Conservation (phyloP, 768 basidiomycete species). For the Termitomyces sp. region DNA sequence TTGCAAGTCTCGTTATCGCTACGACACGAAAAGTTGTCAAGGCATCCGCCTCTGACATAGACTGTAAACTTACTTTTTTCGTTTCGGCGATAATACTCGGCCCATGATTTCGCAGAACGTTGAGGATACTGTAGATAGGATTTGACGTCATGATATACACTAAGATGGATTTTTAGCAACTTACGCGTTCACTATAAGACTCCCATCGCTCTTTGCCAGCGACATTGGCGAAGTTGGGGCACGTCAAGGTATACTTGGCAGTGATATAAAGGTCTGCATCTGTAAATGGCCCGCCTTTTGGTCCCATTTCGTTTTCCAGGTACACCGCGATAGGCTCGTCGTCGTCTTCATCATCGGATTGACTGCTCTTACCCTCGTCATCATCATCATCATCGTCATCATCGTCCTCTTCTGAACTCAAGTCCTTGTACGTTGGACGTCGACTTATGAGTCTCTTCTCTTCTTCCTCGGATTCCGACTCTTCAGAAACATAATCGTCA, state of each 20-base stretch:
- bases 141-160: neutral
- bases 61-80: conserved; percentile 36
- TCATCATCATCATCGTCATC: conserved; percentile 22
- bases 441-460: conserved; percentile 15
- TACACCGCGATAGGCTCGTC: conserved; percentile 23
- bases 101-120: conserved; percentile 54
- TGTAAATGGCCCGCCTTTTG: conserved; percentile 40
- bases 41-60: neutral
- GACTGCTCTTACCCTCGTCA: conserved; percentile 14
- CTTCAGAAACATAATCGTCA: conserved; percentile 22
- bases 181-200: conserved; percentile 45
- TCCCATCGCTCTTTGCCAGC: conserved; percentile 47
- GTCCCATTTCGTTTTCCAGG: conserved; percentile 48
- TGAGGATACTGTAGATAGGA: conserved; percentile 39
- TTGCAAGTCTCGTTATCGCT: conserved; percentile 25
- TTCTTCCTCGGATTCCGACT: conserved; percentile 17
- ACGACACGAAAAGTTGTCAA: neutral
- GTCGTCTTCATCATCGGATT: conserved; percentile 28
- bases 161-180: conserved; percentile 6
- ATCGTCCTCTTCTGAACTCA: conserved; percentile 26
- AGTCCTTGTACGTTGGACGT: conserved; percentile 28
- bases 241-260: conserved; percentile 52
- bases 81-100: conserved; percentile 50
- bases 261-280: conserved; percentile 58
- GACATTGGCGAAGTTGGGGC: conserved; percentile 37